Evolutionary conservation across 2,329 filamentous ascomycete species (phyloP).

Genomic region (Hypoxylon sp.): DNA sequence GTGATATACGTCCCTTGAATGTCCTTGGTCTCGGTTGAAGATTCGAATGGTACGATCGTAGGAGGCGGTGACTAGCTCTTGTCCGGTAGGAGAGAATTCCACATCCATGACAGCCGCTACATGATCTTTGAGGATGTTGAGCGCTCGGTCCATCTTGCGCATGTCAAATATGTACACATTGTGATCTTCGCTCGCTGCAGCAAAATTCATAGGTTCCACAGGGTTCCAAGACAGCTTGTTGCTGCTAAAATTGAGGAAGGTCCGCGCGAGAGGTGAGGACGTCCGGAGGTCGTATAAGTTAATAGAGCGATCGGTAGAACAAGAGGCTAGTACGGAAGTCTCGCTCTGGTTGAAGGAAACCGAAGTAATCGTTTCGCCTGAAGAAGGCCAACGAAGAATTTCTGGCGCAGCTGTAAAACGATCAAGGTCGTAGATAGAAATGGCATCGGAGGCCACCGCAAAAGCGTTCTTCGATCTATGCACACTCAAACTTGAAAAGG

Average conservation of each 20-base stretch:
- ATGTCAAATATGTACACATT: slow-evolving; percentile 90
- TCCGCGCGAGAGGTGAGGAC: slow-evolving; percentile 83
- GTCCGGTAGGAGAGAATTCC: slow-evolving; percentile 93
- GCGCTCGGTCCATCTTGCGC: slow-evolving; percentile 86
- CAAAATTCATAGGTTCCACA: slow-evolving; percentile 96
- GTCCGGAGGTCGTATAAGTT: slow-evolving; percentile 95
- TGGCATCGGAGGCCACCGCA: slow-evolving; percentile 77
- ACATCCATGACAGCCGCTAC: slow-evolving; percentile 91
- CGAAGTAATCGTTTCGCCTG: slow-evolving; percentile 89
- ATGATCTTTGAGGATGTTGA: slow-evolving; percentile 77
- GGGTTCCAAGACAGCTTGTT: slow-evolving; percentile 94
- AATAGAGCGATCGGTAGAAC: slow-evolving; percentile 85
- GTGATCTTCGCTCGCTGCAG: slow-evolving; percentile 93
- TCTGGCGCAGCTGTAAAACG: slow-evolving; percentile 85
- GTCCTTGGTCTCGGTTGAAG: slow-evolving; percentile 83
- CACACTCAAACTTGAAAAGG: slow-evolving; percentile 86
- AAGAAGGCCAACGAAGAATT: slow-evolving; percentile 87
- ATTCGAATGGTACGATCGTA: slow-evolving; percentile 89
- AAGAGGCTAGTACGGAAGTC: slow-evolving; percentile 88
- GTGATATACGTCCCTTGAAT: slow-evolving; percentile 94
- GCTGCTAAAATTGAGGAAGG: slow-evolving; percentile 82
- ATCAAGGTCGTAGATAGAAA: slow-evolving; percentile 90
- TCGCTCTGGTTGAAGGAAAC: slow-evolving; percentile 94
- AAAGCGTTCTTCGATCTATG: slow-evolving; percentile 85
- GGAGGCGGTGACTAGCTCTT: slow-evolving; percentile 90